Evolutionary conservation across 352 stramenopile species (phyloP).

Genomic region (Globisporangium ultimum): DNA sequence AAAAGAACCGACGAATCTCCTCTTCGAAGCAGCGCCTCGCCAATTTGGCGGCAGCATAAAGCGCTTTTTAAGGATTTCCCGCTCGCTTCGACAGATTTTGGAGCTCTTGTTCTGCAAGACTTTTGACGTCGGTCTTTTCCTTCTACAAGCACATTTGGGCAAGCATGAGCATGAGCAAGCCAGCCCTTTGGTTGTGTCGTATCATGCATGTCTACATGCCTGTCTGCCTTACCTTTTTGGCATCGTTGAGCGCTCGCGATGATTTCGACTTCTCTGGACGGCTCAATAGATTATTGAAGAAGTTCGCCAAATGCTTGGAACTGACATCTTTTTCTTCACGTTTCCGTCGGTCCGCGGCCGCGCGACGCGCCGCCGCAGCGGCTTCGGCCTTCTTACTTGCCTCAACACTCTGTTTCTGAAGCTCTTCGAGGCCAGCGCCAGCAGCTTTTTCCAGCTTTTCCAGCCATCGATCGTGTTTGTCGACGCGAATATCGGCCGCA

Average conservation of each 20-base stretch:
- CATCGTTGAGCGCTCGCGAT: conserved; percentile 45
- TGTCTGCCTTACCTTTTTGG: conserved; percentile 47
- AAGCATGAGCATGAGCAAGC: neutral
- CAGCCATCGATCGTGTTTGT: conserved; percentile 72
- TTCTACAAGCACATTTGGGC: conserved; percentile 27
- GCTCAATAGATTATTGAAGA: conserved; percentile 87
- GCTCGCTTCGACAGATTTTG: conserved; percentile 43
- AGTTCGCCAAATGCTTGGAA: conserved; percentile 83
- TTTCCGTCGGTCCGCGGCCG: conserved; percentile 68
- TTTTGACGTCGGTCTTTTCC: conserved; percentile 59
- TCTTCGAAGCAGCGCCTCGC: no score
- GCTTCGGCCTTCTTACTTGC: conserved; percentile 79
- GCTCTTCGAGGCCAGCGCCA: conserved; percentile 66
- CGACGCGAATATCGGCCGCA: conserved; percentile 52
- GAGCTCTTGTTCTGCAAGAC: conserved; percentile 51
- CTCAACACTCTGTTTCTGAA: conserved; percentile 85
- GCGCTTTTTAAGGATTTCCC: conserved; percentile 5
- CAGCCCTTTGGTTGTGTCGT: conserved; percentile 1
- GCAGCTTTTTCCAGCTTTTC: conserved; percentile 81
- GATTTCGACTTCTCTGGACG: conserved; percentile 80
- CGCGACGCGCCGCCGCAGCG: conserved; percentile 58
- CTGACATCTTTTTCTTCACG: conserved; percentile 81
- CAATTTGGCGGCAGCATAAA: neutral
- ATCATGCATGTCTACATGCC: conserved; percentile 1
- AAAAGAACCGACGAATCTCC: neutral